Evolutionary conservation across 1,284 basidiomycete species (phyloP).

Genomic region (Trametes hirsuta): DNA sequence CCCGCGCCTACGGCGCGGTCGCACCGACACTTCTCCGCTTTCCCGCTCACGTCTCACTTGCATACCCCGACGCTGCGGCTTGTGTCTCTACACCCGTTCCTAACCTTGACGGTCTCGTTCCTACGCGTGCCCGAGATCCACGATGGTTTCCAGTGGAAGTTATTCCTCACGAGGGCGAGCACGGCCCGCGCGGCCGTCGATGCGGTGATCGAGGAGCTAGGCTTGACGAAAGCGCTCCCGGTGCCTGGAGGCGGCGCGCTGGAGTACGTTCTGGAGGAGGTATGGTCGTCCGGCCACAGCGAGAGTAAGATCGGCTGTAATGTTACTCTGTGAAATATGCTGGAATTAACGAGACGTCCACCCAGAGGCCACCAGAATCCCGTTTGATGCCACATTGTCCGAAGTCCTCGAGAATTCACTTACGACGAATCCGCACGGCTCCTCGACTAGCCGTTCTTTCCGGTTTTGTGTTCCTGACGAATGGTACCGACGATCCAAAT

Average conservation of each 20-base stretch:
- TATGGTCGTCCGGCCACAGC: conserved; percentile 49
- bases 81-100: conserved; percentile 67
- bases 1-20: conserved; percentile 39
- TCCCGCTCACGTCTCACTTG: conserved; percentile 71
- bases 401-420: conserved; percentile 48
- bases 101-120: conserved; percentile 61
- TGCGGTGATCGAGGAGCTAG: conserved; percentile 63
- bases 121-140: conserved; percentile 78
- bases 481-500: conserved; percentile 75
- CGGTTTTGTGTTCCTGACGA: conserved; percentile 75
- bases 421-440: conserved; percentile 41
- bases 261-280: conserved; percentile 71
- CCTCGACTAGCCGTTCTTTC: conserved; percentile 47
- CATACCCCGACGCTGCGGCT: conserved; percentile 71
- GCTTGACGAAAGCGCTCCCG: conserved; percentile 63
- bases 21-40: conserved; percentile 69
- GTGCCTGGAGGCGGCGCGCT: conserved; percentile 62
- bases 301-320: conserved; percentile 48
- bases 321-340: background rate
- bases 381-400: conserved; percentile 25
- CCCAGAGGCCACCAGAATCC: conserved; percentile 29
- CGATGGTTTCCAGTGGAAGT: conserved; percentile 68
- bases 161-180: conserved; percentile 60
- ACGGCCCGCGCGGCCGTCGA: conserved; percentile 60
- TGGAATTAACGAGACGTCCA: background rate